Evolutionary conservation across 2,329 filamentous ascomycete species (phyloP), one percentile per base, ranked within the genome.

Genomic region (Ascochyta koolunga): DNA sequence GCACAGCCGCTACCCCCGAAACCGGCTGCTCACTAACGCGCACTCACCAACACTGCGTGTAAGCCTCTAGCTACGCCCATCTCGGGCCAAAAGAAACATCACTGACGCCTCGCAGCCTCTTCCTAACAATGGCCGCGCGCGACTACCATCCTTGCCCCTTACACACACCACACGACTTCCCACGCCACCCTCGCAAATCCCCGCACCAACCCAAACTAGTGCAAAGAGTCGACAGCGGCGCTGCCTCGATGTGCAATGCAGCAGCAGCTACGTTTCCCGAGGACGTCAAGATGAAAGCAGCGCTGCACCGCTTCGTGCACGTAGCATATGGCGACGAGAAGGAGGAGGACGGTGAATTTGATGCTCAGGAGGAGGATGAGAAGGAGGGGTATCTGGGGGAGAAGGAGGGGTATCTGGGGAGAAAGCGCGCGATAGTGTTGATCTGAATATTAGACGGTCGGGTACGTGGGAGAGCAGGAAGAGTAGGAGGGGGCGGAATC

Each of bases 131-230:
- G 33, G 50, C 19, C n/a, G 5, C 44, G 11, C 21, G 37, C 16
- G 44, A 48, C 39, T 54, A 48, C 16, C 31, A 36, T 7, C 50
- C 43, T 2, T 54, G 39, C 33, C 33, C 50, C 10, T 24, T 53
- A 31, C 38, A 53, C 25, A 42, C 38, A 4, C 24, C 50, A 19
- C 39, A 38, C 21, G 29, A 13, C 22, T 18, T 35, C 5, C 27
- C 27, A 13, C 27, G 3, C 4, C 15, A 11, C 27, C 13, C 27
- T 13, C 10, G 27, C 27, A 13, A 11, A 15, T 4, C 27, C 5
- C 13, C 11, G 4, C 27, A 5, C 27, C 13, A 11, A 15, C 27
- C 9, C 11, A 29, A 5, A 5, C 27, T 11, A 3, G 27, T 13
- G 27, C 27, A 29, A 4, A 29, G 27, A 29, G 13, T 29, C 13